A percentile compares a stretch with the other conserved stretches of the same genome.
These are phyloP conservation scores for Austroboletus festivus DNA, from an alignment of 768 basidiomycete species.

Conservation along the genomic window DNA sequence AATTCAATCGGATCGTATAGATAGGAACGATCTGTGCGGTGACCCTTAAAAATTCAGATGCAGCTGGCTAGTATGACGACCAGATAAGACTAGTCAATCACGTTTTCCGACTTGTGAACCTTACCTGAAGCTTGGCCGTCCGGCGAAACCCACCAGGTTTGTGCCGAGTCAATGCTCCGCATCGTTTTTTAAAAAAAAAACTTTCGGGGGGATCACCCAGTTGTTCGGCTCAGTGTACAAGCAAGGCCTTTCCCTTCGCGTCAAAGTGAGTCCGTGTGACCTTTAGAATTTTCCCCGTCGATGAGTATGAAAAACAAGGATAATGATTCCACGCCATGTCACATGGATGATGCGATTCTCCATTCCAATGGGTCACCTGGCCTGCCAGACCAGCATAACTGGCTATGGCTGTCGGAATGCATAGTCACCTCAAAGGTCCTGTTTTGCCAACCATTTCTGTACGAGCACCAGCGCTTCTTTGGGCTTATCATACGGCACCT, in stretches of 20 bases:
- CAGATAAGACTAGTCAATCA: background rate
- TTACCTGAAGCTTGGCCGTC: too few relatives aligned
- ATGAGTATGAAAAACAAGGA: background rate
- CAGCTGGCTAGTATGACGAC: background rate
- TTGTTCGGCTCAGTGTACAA: too few relatives aligned
- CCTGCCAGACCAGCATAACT: too few relatives aligned
- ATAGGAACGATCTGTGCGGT: too few relatives aligned
- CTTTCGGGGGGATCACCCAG: too few relatives aligned
- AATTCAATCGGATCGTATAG: too few relatives aligned
- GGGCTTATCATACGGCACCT: conserved; percentile 66
- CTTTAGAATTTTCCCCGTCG: background rate
- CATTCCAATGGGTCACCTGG: background rate
- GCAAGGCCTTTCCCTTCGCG: background rate
- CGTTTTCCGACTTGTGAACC: background rate
- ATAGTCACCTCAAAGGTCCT: conserved; percentile 14
- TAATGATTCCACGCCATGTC: too few relatives aligned
- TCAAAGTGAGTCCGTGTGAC: background rate
- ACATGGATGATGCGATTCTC: background rate
- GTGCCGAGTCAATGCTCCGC: background rate
- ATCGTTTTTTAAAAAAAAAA: too few relatives aligned
- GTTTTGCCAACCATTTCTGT: conserved; percentile 44
- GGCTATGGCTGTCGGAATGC: background rate
- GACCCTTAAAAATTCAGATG: too few relatives aligned
- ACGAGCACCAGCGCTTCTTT: conserved; percentile 49
- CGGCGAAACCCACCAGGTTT: background rate